These are phyloP conservation scores for Claviceps sp. DNA, from an alignment of 2,329 filamentous ascomycete genomes.

Conservation along the genomic window DNA sequence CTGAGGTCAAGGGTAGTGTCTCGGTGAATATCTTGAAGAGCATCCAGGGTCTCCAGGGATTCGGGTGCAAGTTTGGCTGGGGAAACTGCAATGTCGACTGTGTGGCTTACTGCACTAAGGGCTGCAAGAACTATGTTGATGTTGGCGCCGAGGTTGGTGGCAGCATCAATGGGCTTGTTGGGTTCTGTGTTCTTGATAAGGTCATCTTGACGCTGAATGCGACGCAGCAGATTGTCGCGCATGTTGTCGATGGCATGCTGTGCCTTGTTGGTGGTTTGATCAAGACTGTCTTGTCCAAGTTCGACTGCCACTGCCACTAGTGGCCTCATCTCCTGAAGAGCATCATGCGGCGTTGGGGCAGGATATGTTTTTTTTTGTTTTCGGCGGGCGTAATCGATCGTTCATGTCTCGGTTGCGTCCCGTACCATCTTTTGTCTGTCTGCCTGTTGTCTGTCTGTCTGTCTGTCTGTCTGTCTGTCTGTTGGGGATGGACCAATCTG, in stretches of 20 bases:
- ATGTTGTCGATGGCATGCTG: conserved; percentile 18
- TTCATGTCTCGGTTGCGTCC: conserved; percentile 1
- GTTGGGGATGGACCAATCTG: background rate
- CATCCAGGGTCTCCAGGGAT: conserved; percentile 7
- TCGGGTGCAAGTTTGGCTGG: conserved; percentile 19
- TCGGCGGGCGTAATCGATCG: background rate
- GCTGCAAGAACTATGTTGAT: conserved; percentile 26
- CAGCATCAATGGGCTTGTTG: conserved; percentile 16
- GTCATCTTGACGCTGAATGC: conserved; percentile 16
- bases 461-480: background rate
- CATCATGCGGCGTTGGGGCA: too few relatives aligned
- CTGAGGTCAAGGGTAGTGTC: conserved; percentile 15
- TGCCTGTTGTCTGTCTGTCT: background rate
- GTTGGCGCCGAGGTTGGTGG: conserved; percentile 13
- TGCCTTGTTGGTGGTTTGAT: conserved; percentile 20
- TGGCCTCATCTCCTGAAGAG: background rate
- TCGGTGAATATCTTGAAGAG: conserved; percentile 13
- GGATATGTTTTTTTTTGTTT: background rate
- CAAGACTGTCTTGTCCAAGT: conserved; percentile 16
- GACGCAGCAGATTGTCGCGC: conserved; percentile 13
- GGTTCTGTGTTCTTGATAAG: conserved; percentile 21
- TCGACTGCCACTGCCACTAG: conserved; percentile 21
- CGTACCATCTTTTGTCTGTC: background rate
- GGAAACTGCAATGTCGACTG: conserved; percentile 23
- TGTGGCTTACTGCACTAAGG: conserved; percentile 24